Evolutionary conservation across 768 basidiomycete species (phyloP), one percentile per base, ranked within the genome.

Genomic region (Lentinula sp.): DNA sequence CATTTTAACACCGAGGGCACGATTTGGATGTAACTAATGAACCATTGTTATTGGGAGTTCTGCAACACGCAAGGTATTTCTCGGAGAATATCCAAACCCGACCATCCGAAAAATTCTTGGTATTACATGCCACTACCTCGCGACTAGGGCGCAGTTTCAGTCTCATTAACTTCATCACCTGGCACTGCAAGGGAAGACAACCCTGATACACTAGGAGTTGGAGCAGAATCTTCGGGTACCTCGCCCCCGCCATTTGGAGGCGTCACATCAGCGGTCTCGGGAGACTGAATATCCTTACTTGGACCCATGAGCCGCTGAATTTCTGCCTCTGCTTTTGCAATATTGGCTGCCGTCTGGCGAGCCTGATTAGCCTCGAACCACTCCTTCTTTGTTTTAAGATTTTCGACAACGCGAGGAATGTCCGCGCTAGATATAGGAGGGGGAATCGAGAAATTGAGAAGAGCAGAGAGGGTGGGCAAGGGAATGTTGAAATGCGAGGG

Each of bases 331-430:
- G 88, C 93, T 74, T 90, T 90, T 42, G 86, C 84, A 55, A 94
- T 77, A 66, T 91, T 91, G 69, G 91, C 90, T 4, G 84, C 81
- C 2, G 92, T 93, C 64, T 82, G 84, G 23, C 85, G 85, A 32
- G 82, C 84, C 73, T 95, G 94, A 76, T 98, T 98, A 36, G 91
- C 95, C 71, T 90, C 86, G 68, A 86, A 97, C 94, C 95, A 98
- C 23, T 87, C 81, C 77, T 95, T 95, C 82, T 98, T 99, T 55
- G 85, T 91, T 73, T 90, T 90, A 61, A 99, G 81, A 71, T 97
- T 92, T 69, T 92, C 90, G 60, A 98, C 79, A 51, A 93, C 85
- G 57, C 93, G 90, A 58, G 87, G 82, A 37, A 95, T 81, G 64
- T 99, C 95, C 5, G 80, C 76, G 45, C 81, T 72, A 10, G 88